Base-by-base conservation (phyloP, 2,329 filamentous ascomycete species). In the Neopestalotiopsis rosae region DNA sequence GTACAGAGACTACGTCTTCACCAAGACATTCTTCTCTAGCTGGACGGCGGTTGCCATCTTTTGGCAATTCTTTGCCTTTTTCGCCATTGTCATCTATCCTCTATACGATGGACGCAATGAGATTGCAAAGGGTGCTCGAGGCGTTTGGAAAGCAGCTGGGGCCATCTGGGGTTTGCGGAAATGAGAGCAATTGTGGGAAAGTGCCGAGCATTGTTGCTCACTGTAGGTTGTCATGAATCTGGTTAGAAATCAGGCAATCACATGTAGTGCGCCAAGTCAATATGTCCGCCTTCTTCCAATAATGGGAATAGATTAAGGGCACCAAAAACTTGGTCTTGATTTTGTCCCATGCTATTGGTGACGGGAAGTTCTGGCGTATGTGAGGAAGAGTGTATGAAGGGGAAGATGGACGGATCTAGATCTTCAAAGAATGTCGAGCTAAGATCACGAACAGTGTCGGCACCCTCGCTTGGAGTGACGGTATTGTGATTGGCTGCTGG, bases 241-340 rank as follows among this genome's bases (percentile, higher is more conserved):
- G 24, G 24, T 28, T 28, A 28, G 24, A 28, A 28, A n/a, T 6
- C 45, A n/a, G 45, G 2, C 40, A 5, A 28, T 64, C 28, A 80
- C 40, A 81, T 73, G 61, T 80, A 81, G 56, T 81, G 80, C 1
- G 79, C 85, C 56, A 88, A 76, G 72, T 88, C 86, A 67, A 88
- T 88, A 7, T 86, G 85, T 0, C 86, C 86, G 1, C 85, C 84
- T 0, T 81, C 81, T 49, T 88, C 86, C 45, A 88, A 74, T 61
- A 88, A 69, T 0, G 86, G 83, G 71, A 88, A 88, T 14, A 88
- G 67, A 66, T 88, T 88, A 28, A 88, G 67, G 1, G 81, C 71
- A 69, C 84, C 74, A 74, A 86, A 74, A 68, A 82, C 71, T 32
- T 83, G 79, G 66, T 86, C 85, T 4, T 76, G 78, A 12, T 74